Evolutionary conservation across 768 basidiomycete species (phyloP).

Genomic region (Serendipita sp.): DNA sequence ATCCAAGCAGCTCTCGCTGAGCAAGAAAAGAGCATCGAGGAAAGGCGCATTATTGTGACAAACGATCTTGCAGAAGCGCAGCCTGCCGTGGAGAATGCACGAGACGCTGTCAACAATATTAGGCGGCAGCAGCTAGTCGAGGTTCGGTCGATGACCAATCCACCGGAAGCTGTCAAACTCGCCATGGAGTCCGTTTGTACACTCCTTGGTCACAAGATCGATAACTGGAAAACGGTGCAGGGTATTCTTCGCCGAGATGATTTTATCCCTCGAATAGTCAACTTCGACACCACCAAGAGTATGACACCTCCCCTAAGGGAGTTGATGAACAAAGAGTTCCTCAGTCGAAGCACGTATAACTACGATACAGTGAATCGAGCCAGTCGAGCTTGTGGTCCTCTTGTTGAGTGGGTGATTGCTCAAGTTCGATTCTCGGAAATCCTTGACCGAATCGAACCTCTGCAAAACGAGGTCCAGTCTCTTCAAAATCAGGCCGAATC

Average conservation of each 20-base stretch:
- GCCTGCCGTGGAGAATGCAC: constrained; percentile 89
- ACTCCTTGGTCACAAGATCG: constrained; percentile 89
- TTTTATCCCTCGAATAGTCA: constrained; percentile 90
- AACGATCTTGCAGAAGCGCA: constrained; percentile 95
- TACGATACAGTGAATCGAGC: constrained; percentile 92
- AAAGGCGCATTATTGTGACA: constrained; percentile 79
- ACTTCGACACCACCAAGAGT: constrained; percentile 80
- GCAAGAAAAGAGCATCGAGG: constrained; percentile 78
- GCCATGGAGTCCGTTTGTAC: constrained; percentile 99
- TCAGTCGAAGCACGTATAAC: constrained; percentile 80
- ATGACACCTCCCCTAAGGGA: constrained; percentile 87
- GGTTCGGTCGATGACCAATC: constrained; percentile 96
- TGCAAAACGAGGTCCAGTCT: constrained; percentile 88
- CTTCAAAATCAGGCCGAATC: constrained; percentile 84
- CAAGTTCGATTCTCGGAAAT: constrained; percentile 97
- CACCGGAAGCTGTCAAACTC: constrained; percentile 91
- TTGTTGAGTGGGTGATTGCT: constrained; percentile 96
- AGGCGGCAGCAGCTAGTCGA: constrained; percentile 91
- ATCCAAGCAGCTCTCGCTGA: constrained; percentile 87
- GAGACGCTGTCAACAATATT: constrained; percentile 93
- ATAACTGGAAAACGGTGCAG: constrained; percentile 92
- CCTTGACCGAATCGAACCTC: constrained; percentile 88
- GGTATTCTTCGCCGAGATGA: constrained; percentile 91
- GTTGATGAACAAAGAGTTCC: constrained; percentile 81
- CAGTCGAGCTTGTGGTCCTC: constrained; percentile 91